Evolutionary conservation across 2,329 filamentous ascomycete species (phyloP).

Genomic region (Claviceps sp.): DNA sequence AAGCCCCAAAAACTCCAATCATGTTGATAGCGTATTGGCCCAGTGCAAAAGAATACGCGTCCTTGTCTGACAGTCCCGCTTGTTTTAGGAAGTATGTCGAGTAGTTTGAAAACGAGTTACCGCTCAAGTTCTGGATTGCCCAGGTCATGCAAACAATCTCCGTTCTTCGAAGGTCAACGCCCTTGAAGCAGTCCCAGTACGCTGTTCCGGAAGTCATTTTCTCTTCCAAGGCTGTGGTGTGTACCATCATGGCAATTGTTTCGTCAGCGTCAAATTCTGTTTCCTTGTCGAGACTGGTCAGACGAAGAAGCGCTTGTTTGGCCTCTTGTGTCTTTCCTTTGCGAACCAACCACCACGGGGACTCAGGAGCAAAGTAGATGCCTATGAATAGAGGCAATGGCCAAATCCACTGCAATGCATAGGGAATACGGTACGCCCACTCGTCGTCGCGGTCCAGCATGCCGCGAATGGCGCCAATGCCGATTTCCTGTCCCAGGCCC

Average conservation of each 20-base stretch:
- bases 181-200: constrained; percentile 76
- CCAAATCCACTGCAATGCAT: constrained; percentile 69
- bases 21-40: constrained; percentile 61
- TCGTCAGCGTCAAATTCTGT: constrained; percentile 69
- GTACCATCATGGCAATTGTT: constrained; percentile 83
- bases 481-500: constrained; percentile 62
- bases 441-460: constrained; percentile 53
- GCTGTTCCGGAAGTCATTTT: constrained; percentile 59
- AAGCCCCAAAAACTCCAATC: constrained; percentile 68
- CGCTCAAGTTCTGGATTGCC: constrained; percentile 50
- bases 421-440: constrained; percentile 58
- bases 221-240: constrained; percentile 71
- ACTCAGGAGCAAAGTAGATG: constrained; percentile 56
- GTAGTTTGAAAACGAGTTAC: constrained; percentile 52
- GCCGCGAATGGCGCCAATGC: constrained; percentile 57
- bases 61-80: constrained; percentile 37
- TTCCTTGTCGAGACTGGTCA: constrained; percentile 49
- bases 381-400: constrained; percentile 52
- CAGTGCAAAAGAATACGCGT: constrained; percentile 46
- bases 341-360: constrained; percentile 65
- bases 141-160: constrained; percentile 53
- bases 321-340: constrained; percentile 51
- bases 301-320: constrained; percentile 49
- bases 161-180: constrained; percentile 63
- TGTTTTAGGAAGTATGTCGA: constrained; percentile 50